Conservation (phyloP, 139 green algal genomes). For the Diplosphaera chodatii region DNA sequence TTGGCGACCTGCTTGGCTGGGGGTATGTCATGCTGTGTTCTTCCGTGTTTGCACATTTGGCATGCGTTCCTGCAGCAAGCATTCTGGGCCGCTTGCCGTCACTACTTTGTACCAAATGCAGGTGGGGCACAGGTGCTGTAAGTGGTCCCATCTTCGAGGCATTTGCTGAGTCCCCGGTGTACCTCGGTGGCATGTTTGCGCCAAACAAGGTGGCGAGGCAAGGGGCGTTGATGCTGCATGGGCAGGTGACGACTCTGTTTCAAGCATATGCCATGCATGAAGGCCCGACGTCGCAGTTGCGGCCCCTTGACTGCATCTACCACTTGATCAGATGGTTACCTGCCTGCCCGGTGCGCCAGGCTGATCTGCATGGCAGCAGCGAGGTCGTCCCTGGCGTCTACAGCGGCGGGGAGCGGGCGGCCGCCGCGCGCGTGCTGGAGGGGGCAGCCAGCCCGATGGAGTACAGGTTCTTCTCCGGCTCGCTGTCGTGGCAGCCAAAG, state of each 20-base stretch:
- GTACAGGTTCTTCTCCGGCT: slow-evolving; percentile 62
- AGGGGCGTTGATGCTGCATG: background rate
- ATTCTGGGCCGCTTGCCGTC: too few relatives aligned
- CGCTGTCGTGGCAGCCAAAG: slow-evolving; percentile 35
- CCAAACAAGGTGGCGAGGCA: background rate
- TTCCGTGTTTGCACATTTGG: too few relatives aligned
- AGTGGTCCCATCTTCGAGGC: background rate
- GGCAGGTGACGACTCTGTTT: too few relatives aligned
- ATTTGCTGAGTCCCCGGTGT: background rate
- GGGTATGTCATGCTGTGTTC: slow-evolving; percentile 18
- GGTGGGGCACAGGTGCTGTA: background rate
- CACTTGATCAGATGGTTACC: too few relatives aligned
- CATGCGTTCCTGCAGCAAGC: too few relatives aligned
- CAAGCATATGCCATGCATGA: too few relatives aligned
- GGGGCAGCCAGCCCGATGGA: slow-evolving; percentile 19
- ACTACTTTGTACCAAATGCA: background rate
- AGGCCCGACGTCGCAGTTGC: too few relatives aligned
- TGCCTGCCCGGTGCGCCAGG: background rate
- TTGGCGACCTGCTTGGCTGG: slow-evolving; percentile 22
- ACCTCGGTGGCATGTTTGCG: background rate
- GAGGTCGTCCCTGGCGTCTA: slow-evolving; percentile 26
- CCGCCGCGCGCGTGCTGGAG: slow-evolving; percentile 12
- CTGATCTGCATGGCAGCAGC: background rate
- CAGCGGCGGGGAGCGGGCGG: slow-evolving; percentile 30
- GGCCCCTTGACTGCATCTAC: too few relatives aligned